Evolutionary conservation across 768 basidiomycete species (phyloP), one percentile per base, ranked within the genome.

Genomic region (Mycena alexandri): DNA sequence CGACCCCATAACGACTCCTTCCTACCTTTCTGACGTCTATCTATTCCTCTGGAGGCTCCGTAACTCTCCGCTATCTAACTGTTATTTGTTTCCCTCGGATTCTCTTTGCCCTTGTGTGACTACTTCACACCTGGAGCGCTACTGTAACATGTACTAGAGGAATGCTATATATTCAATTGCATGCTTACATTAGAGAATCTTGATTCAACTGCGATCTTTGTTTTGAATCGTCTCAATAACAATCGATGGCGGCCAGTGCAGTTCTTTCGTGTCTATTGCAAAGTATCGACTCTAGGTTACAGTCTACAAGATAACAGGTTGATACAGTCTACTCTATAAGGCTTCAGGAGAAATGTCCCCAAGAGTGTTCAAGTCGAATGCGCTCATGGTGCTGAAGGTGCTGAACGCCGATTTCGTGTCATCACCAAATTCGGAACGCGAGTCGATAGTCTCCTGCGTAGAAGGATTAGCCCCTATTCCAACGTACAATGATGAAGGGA

Each of bases 301-400:
- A 63, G 42, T n/a, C 44, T 19, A 50, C 21, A 44, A n/a, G 42
- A 22, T 44, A 54, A n/a, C 48, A 61, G 38, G 21, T 24, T 22
- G 33, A 50, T 33, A 60, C 22, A 59, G 50, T 21, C 47, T n/a
- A 58, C 41, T 72, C 69, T 85, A 92, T 68, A 91, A 74, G 33
- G 91, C 92, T 61, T 90, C 87, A 0, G 92, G 92, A 22, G 91
- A 92, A 57, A 93, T 77, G 65, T 93, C 92, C 36, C 88, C 87
- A 16, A 92, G 79, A 0, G 85, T 86, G 68, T 88, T 86, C 21
- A 81, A 70, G 55, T 91, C 90, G 56, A 80, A 82, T 43, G 79
- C 77, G 71, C 88, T 90, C 76, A 85, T 85, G 25, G 87, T 85
- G 71, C 90, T 93, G 67, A 82, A 84, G 29, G 87, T 85, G 71